Evolutionary conservation across 352 stramenopile species (phyloP), one percentile per base, ranked within the genome.

Genomic region (Phytophthora aleatoria): DNA sequence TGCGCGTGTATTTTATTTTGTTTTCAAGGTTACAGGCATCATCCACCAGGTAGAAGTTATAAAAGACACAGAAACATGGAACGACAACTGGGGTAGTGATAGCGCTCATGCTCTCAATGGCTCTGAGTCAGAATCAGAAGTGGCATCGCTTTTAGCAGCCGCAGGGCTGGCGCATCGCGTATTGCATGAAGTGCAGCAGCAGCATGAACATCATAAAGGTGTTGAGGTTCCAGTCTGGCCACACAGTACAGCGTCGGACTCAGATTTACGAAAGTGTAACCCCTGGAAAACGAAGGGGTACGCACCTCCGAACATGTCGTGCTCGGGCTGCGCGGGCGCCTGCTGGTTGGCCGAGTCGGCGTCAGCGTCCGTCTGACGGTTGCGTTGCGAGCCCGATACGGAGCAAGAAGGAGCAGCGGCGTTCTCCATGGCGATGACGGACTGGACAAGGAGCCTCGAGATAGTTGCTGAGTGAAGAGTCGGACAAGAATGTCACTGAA

Each of bases 251-350:
- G 20, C 13, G 59, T 61, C 33, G 61, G 44, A 35, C 42, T 57
- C 7, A 42, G 36, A 26, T 35, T 20, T 35, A 48, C 42, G 26
- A 3, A 1, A 39, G 38, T n/a, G 36, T 50, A 56, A 48, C 13
- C 41, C 31, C 42, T n/a, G 31, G 1, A 5, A 15, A 5, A 48
- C 16, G 5, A 15, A 30, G 26, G 11, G 20, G 1, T 47, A 81
- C 80, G 54, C 57, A 95, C 86, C 86, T 42, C 84, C 86, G 69
- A 95, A 95, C 45, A 95, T 91, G 76, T 95, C 88, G 69, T 95
- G 86, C 62, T 92, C 77, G 13, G 38, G 51, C 54, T 69, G 43
- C 43, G 64, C 54, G 16, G 50, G 42, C 16, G 26, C 44, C 16
- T 73, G 57, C 8, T 62, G 56, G 12, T 69, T 58, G 27, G 39